Evolutionary conservation across 768 basidiomycete species (phyloP), one percentile per base, ranked within the genome.

Genomic region (Pleurotus platypus): DNA sequence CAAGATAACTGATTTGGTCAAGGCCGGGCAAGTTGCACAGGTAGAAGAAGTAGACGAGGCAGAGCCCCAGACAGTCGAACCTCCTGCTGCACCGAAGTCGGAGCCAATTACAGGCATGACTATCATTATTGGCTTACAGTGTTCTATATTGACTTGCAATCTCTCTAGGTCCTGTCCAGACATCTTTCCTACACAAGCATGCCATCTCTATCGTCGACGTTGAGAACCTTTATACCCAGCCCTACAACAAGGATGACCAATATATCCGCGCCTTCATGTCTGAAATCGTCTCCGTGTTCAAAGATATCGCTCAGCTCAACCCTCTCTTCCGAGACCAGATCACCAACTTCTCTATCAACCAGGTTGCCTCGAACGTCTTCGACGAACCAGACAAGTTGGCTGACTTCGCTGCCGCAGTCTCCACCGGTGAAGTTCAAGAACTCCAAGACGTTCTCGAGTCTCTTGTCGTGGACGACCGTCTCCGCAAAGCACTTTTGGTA

Each of bases 251-350:
- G 69, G 92, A 94, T 69, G 88, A 94, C 72, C 94, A 97, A 69
- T 90, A 95, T 70, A 88, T 96, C 63, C 90, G 94, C 24, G 96
- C 96, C 3, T 91, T 97, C 72, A 95, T 94, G 85, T 88, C 89
- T 43, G 96, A 98, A 72, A 93, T 98, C 58, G 90, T 98, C 62
- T 89, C 90, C 46, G 93, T 95, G 39, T 98, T 98, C 84, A 98
- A 98, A 77, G 95, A 98, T 67, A 97, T 98, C 58, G 95, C 95
- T 0, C 92, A 95, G 69, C 82, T 98, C 43, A 96, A 97, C 71
- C 94, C 94, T 1, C 85, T 98, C 62, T 98, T 98, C 87, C 90
- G 95, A 43, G 96, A 98, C 75, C 95, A 98, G 68, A 96, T 98
- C 63, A 94, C 94, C 60, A 94, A 93, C 69, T 97, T 97, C 71